A percentile compares a stretch with the other conserved stretches of the same genome.
Evolutionary conservation across 495 filamentous ascomycete genomes (phyloP).

Genomic region (Podospora comata): DNA sequence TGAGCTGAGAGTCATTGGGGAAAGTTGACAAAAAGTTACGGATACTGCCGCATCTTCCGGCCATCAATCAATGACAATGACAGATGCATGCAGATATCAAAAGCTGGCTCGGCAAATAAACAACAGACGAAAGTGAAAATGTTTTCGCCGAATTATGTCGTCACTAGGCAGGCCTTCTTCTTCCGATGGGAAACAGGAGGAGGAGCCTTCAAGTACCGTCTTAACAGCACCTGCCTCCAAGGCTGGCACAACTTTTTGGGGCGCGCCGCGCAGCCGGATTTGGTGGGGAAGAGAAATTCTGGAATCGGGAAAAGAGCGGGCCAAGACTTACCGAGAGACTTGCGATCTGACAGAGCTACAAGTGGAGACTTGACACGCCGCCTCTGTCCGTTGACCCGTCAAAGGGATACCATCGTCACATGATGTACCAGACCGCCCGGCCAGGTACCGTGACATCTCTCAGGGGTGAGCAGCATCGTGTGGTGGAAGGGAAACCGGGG

Average conservation of each 20-base stretch:
- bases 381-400: background rate
- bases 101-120: background rate
- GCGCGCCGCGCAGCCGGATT: slow-evolving; percentile 10
- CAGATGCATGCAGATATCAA: background rate
- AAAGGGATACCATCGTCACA: background rate
- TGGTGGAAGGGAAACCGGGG: slow-evolving; percentile 1
- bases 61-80: background rate
- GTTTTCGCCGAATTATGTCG: background rate
- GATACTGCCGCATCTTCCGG: background rate
- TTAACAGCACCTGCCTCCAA: slow-evolving; percentile 4
- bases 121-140: background rate
- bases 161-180: background rate
- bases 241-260: slow-evolving; percentile 7
- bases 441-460: slow-evolving; percentile 17
- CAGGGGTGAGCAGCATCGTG: slow-evolving; percentile 2
- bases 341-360: slow-evolving; percentile 17
- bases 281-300: slow-evolving; percentile 18
- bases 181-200: background rate
- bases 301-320: slow-evolving; percentile 13
- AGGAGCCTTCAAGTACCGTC: slow-evolving; percentile 1
- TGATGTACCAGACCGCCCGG: slow-evolving; percentile 2
- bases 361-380: background rate
- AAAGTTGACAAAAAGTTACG: too few relatives aligned
- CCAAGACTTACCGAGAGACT: slow-evolving; percentile 1
- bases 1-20: too few relatives aligned